Conservation (phyloP, 2,329 filamentous ascomycete species). For the Fusarium sp. region DNA sequence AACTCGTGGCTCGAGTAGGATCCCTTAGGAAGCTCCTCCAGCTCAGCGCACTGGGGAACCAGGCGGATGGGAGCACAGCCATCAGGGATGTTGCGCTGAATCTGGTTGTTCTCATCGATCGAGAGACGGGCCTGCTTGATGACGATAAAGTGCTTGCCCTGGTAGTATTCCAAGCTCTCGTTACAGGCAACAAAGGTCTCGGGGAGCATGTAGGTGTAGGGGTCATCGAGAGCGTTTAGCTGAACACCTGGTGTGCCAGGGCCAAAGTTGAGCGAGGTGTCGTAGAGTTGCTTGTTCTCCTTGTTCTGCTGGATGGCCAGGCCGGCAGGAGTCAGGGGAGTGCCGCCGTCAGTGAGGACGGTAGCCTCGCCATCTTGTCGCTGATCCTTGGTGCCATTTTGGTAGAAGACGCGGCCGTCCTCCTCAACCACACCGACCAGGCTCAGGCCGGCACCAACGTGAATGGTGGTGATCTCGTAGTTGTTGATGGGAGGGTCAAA, state of each 20-base stretch:
- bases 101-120: slow-evolving; percentile 36
- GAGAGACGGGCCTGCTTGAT: slow-evolving; percentile 52
- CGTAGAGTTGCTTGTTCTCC: slow-evolving; percentile 48
- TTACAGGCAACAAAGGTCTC: slow-evolving; percentile 57
- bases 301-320: slow-evolving; percentile 47
- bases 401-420: slow-evolving; percentile 56
- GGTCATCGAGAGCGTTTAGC: slow-evolving; percentile 40
- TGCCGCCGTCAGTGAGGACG: slow-evolving; percentile 56
- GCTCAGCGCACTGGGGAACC: slow-evolving; percentile 56
- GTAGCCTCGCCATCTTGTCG: slow-evolving; percentile 46
- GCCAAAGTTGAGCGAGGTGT: slow-evolving; percentile 48
- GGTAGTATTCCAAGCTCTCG: slow-evolving; percentile 56
- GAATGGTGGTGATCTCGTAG: slow-evolving; percentile 54
- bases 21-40: slow-evolving; percentile 51
- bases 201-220: slow-evolving; percentile 47
- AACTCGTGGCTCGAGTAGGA: slow-evolving; percentile 54
- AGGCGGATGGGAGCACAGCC: slow-evolving; percentile 57
- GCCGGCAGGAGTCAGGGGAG: slow-evolving; percentile 53
- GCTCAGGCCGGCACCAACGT: slow-evolving; percentile 56
- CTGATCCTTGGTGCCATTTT: slow-evolving; percentile 59
- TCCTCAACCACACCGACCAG: slow-evolving; percentile 51
- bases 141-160: slow-evolving; percentile 49
- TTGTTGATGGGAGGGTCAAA: slow-evolving; percentile 56
- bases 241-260: slow-evolving; percentile 51
- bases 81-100: slow-evolving; percentile 42